Evolutionary conservation across 352 stramenopile species (phyloP), one percentile per base, ranked within the genome.

Genomic region (Phytopythium chamaehyphon): DNA sequence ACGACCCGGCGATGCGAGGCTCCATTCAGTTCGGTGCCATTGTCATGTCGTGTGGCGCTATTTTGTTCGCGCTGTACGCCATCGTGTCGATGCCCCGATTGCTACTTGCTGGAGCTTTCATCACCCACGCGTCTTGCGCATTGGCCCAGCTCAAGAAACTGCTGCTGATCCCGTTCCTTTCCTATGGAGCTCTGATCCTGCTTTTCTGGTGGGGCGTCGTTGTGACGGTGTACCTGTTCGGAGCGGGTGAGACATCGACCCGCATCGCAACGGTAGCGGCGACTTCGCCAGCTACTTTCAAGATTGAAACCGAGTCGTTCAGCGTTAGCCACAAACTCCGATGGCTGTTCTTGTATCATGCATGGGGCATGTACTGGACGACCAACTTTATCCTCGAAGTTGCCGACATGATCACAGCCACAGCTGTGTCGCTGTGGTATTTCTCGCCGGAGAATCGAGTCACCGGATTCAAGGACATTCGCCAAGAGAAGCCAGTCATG

Each of bases 341-440:
- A 0, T 93, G 79, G 80, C 64, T 90, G 15, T 88, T 93, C 54
- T 40, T 93, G 26, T 90, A 74, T 43, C 83, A 90, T 40, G 54
- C 71, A 1, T 90, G 76, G 75, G 83, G 83, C 11, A 86, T 90
- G 53, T 93, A 93, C 67, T 93, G 83, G 83, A 79, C 73, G 24
- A 66, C 75, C 26, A 78, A 65, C 26, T 87, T 87, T 43, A 56
- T 93, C 16, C 55, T 93, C 6, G 64, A 73, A 10, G 75, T 88
- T 43, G 69, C 64, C 23, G 83, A 93, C 39, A 90, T 90, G 76
- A 73, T 88, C 60, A 88, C 76, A 1, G 77, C 83, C 3, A 90
- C 74, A 2, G 73, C 80, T 1, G 70, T 89, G 11, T 83, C 79
- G 21, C 52, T 85, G 22, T 93, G 83, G 83, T 93, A 93, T 61